Base-by-base conservation (phyloP, 371 early-diverging fungal genomes). In the Mucor lusitanicus region DNA sequence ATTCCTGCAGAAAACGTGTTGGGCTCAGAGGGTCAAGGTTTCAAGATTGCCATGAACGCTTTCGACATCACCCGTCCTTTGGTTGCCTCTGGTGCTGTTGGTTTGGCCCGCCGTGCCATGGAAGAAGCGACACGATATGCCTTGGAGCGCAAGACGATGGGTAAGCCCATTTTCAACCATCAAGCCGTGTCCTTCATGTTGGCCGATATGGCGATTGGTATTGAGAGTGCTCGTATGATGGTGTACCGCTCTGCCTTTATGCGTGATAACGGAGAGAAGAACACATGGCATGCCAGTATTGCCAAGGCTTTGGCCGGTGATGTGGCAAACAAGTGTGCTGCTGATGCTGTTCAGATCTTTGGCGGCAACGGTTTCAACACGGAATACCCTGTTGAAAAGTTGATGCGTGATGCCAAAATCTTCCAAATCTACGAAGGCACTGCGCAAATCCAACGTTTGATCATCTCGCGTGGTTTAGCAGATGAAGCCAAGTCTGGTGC, bases 371-470 rank as follows among this genome's bases (percentile, higher is more conserved):
- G 97, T 3, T 95, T 90, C 87, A 96, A 96, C 85, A 87, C 77
- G 8, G 92, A 91, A 73, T 92, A 90, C 74, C 93, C 92, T 0
- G 95, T 95, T 5, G 97, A 96, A 77, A 96, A 97, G 83, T 82
- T 95, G 61, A 94, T 89, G 84, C 87, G 93, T 60, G 96, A 95
- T 69, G 94, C 96, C 56, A 96, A 95, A 81, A 96, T 97, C 71
- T 97, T 95, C 84, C 92, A 91, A 83, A 97, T 98, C 64, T 98
- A 97, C 74, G 98, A 98, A 80, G 98, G 98, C 61, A 98, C 98
- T 6, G 89, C 91, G 17, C 96, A 98, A 84, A 94, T 97, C 73
- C 97, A 97, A 84, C 88, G 97, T 54, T 77, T 97, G 59, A 91
- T 98, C 64, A 93, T 97, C 73, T 91, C 92, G 61, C 85, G 95